These are phyloP conservation scores for Collybiopsis luxurians DNA, from an alignment of 768 basidiomycete genomes.

Conservation along the genomic window DNA sequence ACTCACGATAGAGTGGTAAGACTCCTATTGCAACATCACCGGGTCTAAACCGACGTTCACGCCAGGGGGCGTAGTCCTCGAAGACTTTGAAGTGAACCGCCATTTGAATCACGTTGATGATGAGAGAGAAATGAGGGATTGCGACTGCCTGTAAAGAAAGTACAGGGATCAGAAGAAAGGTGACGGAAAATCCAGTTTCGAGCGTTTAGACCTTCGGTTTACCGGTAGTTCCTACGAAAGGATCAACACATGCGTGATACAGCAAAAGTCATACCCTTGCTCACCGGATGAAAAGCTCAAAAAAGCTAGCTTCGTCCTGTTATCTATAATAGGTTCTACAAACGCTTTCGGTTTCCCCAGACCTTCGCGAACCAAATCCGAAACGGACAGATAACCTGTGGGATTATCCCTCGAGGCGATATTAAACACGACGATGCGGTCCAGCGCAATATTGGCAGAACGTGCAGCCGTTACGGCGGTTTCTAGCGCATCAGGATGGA, in stretches of 20 bases:
- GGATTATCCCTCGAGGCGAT: background rate
- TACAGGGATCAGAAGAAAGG: no score
- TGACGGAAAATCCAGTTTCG: no score
- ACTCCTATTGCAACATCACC: slow-evolving; percentile 63
- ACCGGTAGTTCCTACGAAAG: slow-evolving; percentile 58
- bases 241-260: background rate
- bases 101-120: slow-evolving; percentile 62
- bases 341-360: slow-evolving; percentile 35
- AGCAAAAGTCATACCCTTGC: background rate
- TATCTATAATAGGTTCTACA: slow-evolving; percentile 58
- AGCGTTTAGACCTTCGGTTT: slow-evolving; percentile 55
- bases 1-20: slow-evolving; percentile 61
- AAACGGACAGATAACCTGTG: slow-evolving; percentile 29
- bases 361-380: slow-evolving; percentile 49
- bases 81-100: slow-evolving; percentile 52
- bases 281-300: slow-evolving; percentile 65
- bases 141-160: slow-evolving; percentile 54
- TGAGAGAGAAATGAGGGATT: slow-evolving; percentile 56
- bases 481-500: slow-evolving; percentile 41
- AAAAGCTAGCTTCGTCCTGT: slow-evolving; percentile 66
- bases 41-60: slow-evolving; percentile 51
- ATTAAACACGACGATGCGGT: slow-evolving; percentile 46
- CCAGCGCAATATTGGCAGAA: slow-evolving; percentile 31
- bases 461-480: slow-evolving; percentile 42
- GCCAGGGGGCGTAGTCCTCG: slow-evolving; percentile 38